Percentiles rank a stretch among this genome's conserved stretches.
Evolutionary conservation across 2,329 filamentous ascomycete genomes (phyloP).

Genomic region (Magnaporthales sp.): DNA sequence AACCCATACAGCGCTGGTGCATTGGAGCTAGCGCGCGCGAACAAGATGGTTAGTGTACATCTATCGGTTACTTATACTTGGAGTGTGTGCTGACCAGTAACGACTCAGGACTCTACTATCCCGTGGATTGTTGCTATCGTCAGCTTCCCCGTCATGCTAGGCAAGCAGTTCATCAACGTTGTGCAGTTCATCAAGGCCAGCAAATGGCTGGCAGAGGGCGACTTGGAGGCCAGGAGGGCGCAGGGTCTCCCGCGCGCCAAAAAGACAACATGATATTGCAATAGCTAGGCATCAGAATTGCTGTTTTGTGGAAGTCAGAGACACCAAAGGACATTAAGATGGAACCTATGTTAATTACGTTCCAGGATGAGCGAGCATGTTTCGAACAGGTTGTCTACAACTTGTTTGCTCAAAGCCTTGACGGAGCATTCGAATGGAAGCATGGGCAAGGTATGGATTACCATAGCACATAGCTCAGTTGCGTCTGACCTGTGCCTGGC

Average conservation of each 20-base stretch:
- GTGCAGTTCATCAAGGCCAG: constrained; percentile 91
- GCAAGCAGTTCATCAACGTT: constrained; percentile 91
- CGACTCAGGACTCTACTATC: constrained; percentile 25
- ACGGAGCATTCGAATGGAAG: too few relatives aligned
- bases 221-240: constrained; percentile 54
- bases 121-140: constrained; percentile 76
- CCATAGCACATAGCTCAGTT: too few relatives aligned
- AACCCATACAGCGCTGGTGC: constrained; percentile 89
- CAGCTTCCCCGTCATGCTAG: constrained; percentile 77
- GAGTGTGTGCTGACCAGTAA: not conserved
- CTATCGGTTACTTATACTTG: not conserved
- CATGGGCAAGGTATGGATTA: too few relatives aligned
- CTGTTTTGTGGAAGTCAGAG: not conserved
- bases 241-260: constrained; percentile 43
- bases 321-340: not conserved
- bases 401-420: too few relatives aligned
- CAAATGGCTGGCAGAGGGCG: constrained; percentile 87
- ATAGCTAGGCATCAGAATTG: too few relatives aligned
- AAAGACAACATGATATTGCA: constrained; percentile 20
- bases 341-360: too few relatives aligned
- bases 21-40: constrained; percentile 84
- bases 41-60: constrained; percentile 96
- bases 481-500: too few relatives aligned
- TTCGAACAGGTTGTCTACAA: too few relatives aligned
- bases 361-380: too few relatives aligned